These are phyloP conservation scores for Geosmithia putterillii DNA, from an alignment of 2,329 filamentous ascomycete species.

Conservation along the genomic window DNA sequence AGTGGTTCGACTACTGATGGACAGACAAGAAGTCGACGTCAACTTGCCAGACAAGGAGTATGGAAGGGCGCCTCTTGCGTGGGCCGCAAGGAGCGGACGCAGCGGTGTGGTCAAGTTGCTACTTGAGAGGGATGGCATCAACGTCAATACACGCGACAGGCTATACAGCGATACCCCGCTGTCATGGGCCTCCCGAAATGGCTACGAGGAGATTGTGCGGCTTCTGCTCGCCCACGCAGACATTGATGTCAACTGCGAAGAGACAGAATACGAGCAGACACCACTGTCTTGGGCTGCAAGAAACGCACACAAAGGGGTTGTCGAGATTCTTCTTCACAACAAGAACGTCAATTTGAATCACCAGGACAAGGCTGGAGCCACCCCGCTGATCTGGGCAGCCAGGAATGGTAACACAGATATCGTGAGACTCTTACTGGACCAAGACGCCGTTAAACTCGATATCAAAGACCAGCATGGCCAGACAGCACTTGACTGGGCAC, in stretches of 20 bases:
- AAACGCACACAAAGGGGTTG: constrained; percentile 4
- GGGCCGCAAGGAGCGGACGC: neutral
- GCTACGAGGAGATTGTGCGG: neutral
- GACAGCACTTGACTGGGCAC: neutral
- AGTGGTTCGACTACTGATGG: neutral
- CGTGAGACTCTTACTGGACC: constrained; percentile 2
- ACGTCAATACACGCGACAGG: neutral
- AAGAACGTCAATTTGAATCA: neutral
- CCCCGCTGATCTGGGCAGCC: neutral
- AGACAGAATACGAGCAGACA: neutral
- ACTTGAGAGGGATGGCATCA: neutral
- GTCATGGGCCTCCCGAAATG: neutral
- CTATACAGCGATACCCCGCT: neutral
- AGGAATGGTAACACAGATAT: constrained; percentile 1
- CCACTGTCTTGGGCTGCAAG: neutral
- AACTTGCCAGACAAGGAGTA: neutral
- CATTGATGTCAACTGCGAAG: neutral
- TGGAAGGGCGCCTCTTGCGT: neutral
- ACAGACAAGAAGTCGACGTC: neutral
- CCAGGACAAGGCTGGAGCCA: neutral
- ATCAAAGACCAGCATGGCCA: neutral
- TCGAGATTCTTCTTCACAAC: constrained; percentile 1
- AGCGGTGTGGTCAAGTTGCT: neutral
- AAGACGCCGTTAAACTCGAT: neutral
- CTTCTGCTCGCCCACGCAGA: neutral